Evolutionary conservation across 176 grass and related monocot genomes (phyloP), one percentile per base, ranked within the genome.

Genomic region (Oropetium thomaeum): DNA sequence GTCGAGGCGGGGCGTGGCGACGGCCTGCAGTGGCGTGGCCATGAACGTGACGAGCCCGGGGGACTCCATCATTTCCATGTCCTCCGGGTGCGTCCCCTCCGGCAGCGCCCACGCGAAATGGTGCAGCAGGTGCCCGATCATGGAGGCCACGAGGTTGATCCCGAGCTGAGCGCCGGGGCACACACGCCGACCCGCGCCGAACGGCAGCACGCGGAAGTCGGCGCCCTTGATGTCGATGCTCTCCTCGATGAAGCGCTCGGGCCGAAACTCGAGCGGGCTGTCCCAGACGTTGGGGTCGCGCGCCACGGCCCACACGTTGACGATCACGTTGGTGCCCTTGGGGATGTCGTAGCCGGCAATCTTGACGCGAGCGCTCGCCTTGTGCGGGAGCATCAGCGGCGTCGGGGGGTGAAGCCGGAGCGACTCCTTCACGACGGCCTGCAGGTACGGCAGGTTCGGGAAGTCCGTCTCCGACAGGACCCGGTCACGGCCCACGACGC

Each of bases 151-250:
- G 49, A 93, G 76, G 53, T 87, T 84, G 57, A 93, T 84, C n/a
- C 84, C 90, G 31, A 93, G 80, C 71, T 89, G 90, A 13, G 83
- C 79, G 5, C 90, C 90, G 5, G 90, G 87, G 68, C 90, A 93
- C 29, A 87, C 71, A 39, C 90, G 65, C 2, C 90, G 75, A 2
- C 90, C 90, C 0, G 87, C 86, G 8, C 86, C 87, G 23, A 93
- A 93, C 40, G 83, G 87, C 20, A 93, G 75, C 32, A 93, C 75
- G 3, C 87, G 69, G 66, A 81, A 89, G 65, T 93, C 90, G 31
- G 62, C 43, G 33, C 90, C 90, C 78, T 89, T 93, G 64, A 93
- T 82, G 85, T 87, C 81, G 22, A 93, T 84, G 48, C 70, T 78
- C 35, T 82, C 86, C 62, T 48, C 38, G 0, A 82, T 49, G 76